phyloP scores from a whole-genome alignment of 805 yeast species.

The Debaryomyces maramus region DNA sequence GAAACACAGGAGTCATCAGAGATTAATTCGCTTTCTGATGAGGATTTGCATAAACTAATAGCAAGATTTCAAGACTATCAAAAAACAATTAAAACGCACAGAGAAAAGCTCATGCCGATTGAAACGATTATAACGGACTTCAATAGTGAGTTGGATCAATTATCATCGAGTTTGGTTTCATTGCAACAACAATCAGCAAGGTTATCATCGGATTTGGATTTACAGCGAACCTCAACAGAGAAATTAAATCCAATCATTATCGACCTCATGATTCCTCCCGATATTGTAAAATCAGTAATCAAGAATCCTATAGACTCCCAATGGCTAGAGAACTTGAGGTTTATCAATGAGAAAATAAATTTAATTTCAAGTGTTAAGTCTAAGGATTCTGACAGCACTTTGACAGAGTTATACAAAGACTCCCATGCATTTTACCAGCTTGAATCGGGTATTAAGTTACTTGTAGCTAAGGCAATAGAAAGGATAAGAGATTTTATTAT shows the following conservation, averaged over 20 bases:
- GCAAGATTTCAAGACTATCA: constrained; percentile 24
- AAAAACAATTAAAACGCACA: constrained; percentile 26
- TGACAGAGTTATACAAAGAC: constrained; percentile 18
- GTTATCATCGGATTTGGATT: constrained; percentile 26
- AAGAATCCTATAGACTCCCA: constrained; percentile 53
- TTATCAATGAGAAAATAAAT: constrained; percentile 56
- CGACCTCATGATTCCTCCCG: constrained; percentile 75
- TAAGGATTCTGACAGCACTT: background rate
- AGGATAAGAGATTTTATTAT: constrained; percentile 72
- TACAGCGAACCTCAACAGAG: constrained; percentile 30
- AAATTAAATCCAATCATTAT: constrained; percentile 73
- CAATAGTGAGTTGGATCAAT: constrained; percentile 46
- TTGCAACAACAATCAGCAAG: constrained; percentile 36
- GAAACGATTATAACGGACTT: constrained; percentile 54
- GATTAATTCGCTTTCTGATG: constrained; percentile 3
- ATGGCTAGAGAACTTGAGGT: constrained; percentile 70
- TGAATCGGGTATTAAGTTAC: constrained; percentile 42
- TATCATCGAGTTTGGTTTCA: constrained; percentile 32
- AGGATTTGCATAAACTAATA: constrained; percentile 8
- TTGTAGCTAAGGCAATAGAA: constrained; percentile 67
- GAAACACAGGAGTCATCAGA: constrained; percentile 2
- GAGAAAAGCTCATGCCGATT: constrained; percentile 47
- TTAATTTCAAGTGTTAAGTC: constrained; percentile 38
- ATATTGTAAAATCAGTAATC: constrained; percentile 56
- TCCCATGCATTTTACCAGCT: constrained; percentile 29